Evolutionary conservation across 1,284 basidiomycete species (phyloP), one percentile per base, ranked within the genome.

Genomic region (Cystobasidium sp.): DNA sequence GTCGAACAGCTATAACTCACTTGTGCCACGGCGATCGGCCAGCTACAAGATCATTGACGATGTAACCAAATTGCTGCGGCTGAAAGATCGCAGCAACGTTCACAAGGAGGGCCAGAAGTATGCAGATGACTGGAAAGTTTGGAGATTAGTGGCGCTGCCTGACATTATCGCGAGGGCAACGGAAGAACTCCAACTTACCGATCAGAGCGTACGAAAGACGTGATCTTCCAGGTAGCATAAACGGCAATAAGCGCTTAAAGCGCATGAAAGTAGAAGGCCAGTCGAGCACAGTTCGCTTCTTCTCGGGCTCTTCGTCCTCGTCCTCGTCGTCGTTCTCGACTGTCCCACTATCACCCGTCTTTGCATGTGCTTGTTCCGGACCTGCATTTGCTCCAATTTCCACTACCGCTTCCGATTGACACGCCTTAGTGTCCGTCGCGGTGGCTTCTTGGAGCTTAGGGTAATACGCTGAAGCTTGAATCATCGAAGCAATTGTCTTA

Each of bases 181-280:
- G 24, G 44, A 31, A 20, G 18, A 2, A 8, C 3, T 1, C 24
- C 3, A 14, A 20, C 63, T 65, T 46, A 8, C 78, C 46, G 4
- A 90, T 91, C 46, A 91, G 82, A 47, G 88, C 80, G 82, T 93
- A 91, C 6, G 93, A 85, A 65, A 84, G 84, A 58, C 82, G 78
- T 77, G 85, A 88, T 78, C 88, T 88, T 66, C 85, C 85, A 6
- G 92, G 92, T 91, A 91, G 93, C 9, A 94, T 86, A 83, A 91
- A 92, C 5, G 92, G 92, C 41, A 86, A 83, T 47, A 94, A 84
- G 31, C 66, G 58, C 24, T 58, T 58, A 37, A 79, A 41, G 44
- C 69, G 66, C 16, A n/a, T 56, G 31, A 43, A 18, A 22, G 71
- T 58, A 1, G 49, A 37, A 39, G 43, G 51, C 31, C 62, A 41